Evolutionary conservation across 768 basidiomycete species (phyloP), one percentile per base, ranked within the genome.

Genomic region (Pulveroboletus sp.): DNA sequence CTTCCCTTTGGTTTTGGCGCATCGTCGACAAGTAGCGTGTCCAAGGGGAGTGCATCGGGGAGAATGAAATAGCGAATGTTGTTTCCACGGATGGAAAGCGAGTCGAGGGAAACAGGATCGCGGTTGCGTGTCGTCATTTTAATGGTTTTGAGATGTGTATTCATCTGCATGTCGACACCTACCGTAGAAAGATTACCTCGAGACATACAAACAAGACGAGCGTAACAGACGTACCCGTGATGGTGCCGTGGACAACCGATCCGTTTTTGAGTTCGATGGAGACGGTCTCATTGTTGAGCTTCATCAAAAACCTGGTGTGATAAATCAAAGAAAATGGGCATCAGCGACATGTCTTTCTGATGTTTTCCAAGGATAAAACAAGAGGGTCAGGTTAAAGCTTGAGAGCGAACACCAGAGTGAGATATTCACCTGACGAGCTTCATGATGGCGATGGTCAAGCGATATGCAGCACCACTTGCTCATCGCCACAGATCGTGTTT

Each of bases 111-210:
- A 23, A 84, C 72, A 5, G 94, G 90, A 47, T 94, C 90, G 51
- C 90, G 87, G 67, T 92, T 94, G 45, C 92, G 84, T 25, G 84
- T 78, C n/a, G 92, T 92, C 77, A 98, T 86, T 73, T 97, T 97
- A 56, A 99, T 90, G 40, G 93, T 91, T 76, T 99, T 99, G 44
- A 99, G 78, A 60, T 97, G 89, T 3, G 95, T 98, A 75, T 97
- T 98, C 95, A 99, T 99, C 64, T 95, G 93, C 80, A 95, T 94
- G 71, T 99, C 95, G 43, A 99, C 97, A 50, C 94, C 95, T 97
- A 36, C 68, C 14, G 34, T 13, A 33, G 38, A 47, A 41, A 34
- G 24, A 37, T 49, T 14, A 59, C 29, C 17, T 21, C 17, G 38
- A 38, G 14, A 31, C 13, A 25, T 40, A 36, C 0, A 2, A 5